Evolutionary conservation across 2,329 filamentous ascomycete genomes (phyloP).

Genomic region (Fusarium caatingaense): DNA sequence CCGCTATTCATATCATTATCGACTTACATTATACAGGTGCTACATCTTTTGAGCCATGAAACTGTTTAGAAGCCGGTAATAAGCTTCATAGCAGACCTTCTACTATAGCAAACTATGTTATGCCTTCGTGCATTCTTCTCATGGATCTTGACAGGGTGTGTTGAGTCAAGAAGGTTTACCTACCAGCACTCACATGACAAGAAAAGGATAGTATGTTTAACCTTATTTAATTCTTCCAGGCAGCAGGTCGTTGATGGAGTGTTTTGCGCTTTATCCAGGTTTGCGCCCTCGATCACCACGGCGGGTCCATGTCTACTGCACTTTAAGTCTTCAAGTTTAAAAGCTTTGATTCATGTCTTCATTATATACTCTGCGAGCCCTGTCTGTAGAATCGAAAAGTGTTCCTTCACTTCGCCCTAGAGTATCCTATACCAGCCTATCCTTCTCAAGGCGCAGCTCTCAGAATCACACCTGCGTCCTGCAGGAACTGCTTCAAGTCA

Average conservation of each 20-base stretch:
- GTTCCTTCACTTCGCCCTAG: too few species aligned
- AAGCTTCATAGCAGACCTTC: neutral
- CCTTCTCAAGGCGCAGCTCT: too few species aligned
- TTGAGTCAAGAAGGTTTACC: neutral
- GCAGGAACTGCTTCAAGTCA: neutral
- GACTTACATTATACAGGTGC: neutral
- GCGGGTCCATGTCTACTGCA: neutral
- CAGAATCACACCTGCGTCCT: neutral
- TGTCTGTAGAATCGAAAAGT: too few species aligned
- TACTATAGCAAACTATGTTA: neutral
- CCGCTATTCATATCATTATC: neutral
- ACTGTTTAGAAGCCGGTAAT: neutral
- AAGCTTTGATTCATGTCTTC: neutral
- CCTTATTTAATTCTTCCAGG: neutral
- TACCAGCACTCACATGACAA: neutral
- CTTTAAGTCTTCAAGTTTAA: neutral
- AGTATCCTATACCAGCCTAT: too few species aligned
- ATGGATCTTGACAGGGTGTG: neutral
- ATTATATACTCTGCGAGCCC: too few species aligned
- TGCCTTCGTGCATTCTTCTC: neutral
- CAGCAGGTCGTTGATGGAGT: neutral
- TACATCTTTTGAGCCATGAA: neutral
- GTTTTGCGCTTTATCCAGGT: neutral
- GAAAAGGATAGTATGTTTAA: too few species aligned
- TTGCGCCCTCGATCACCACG: neutral